Evolutionary conservation across 2,329 filamentous ascomycete species (phyloP).

Genomic region (Calonectria ilicicola): DNA sequence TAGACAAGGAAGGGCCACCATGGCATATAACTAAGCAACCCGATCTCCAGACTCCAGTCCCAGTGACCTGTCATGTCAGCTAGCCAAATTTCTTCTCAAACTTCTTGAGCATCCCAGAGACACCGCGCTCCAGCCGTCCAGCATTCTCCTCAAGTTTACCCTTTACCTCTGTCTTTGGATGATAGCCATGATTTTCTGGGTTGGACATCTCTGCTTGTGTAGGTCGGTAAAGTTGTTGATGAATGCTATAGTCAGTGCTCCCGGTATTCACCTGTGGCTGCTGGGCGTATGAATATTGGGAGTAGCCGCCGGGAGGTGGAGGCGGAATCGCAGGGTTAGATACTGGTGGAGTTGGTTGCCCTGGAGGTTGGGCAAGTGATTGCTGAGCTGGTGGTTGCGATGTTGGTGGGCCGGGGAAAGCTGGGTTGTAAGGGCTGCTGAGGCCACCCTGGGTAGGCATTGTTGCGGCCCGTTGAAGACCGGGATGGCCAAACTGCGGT

Average conservation of each 20-base stretch:
- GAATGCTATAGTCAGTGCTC: slow-evolving; percentile 66
- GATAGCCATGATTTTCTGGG: slow-evolving; percentile 48
- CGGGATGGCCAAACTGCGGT: slow-evolving; percentile 60
- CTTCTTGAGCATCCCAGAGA: slow-evolving; percentile 80
- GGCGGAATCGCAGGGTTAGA: slow-evolving; percentile 52
- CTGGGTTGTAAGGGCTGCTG: slow-evolving; percentile 57
- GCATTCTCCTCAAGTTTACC: slow-evolving; percentile 74
- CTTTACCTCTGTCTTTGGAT: slow-evolving; percentile 58
- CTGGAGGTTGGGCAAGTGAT: slow-evolving; percentile 33
- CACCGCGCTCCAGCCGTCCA: slow-evolving; percentile 75
- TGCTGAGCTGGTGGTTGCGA: slow-evolving; percentile 48
- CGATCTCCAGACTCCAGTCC: slow-evolving; percentile 4
- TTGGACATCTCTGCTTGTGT: slow-evolving; percentile 70
- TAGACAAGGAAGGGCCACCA: not conserved
- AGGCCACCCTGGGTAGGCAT: slow-evolving; percentile 60
- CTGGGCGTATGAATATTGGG: slow-evolving; percentile 63
- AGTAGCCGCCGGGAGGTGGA: slow-evolving; percentile 66
- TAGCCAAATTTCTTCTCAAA: slow-evolving; percentile 80
- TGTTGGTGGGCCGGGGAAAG: slow-evolving; percentile 59
- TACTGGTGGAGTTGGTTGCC: slow-evolving; percentile 48
- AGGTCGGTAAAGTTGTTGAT: slow-evolving; percentile 78
- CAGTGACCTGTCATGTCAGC: slow-evolving; percentile 14
- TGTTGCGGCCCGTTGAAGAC: slow-evolving; percentile 60
- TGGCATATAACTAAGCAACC: not conserved
- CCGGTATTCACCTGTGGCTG: slow-evolving; percentile 39